Evolutionary conservation across 2,329 filamentous ascomycete genomes (phyloP).

Genomic region (Talaromyces pinophilus): DNA sequence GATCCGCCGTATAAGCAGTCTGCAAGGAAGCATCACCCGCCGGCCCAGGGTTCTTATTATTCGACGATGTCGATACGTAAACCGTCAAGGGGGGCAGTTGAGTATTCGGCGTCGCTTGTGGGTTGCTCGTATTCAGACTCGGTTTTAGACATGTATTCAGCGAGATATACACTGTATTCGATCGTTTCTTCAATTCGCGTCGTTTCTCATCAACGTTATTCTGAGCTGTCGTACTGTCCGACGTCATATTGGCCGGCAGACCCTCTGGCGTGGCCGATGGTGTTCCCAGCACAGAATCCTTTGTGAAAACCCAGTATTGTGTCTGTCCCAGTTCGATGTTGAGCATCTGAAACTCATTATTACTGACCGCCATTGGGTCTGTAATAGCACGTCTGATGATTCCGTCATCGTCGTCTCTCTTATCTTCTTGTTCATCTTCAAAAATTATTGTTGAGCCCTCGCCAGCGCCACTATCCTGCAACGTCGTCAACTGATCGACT

Average conservation of each 20-base stretch:
- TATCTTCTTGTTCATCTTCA: conserved; percentile 36
- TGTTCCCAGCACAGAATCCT: conserved; percentile 54
- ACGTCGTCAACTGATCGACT: conserved; percentile 23
- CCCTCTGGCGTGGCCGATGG: conserved; percentile 39
- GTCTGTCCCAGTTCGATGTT: conserved; percentile 65
- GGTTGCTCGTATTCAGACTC: conserved; percentile 50
- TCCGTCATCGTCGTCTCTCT: conserved; percentile 44
- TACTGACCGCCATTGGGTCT: conserved; percentile 55
- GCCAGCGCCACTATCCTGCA: conserved; percentile 49
- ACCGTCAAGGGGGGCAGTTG: conserved; percentile 71
- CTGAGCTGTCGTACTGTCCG: conserved; percentile 14
- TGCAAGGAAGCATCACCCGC: conserved; percentile 46
- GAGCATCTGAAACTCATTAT: conserved; percentile 64
- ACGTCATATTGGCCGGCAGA: conserved; percentile 32
- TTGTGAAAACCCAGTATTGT: conserved; percentile 65
- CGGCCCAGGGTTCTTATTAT: conserved; percentile 68
- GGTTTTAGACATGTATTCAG: conserved; percentile 86
- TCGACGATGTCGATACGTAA: conserved; percentile 68
- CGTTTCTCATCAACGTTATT: conserved; percentile 26
- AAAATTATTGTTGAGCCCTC: conserved; percentile 1
- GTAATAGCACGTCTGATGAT: not conserved
- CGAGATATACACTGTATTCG: conserved; percentile 69
- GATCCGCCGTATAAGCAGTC: conserved; percentile 55
- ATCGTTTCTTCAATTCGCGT: conserved; percentile 25
- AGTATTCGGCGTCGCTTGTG: conserved; percentile 32